These are phyloP conservation scores for Fomitiporia mediterranea DNA, from an alignment of 1,284 basidiomycete genomes.

Conservation along the genomic window DNA sequence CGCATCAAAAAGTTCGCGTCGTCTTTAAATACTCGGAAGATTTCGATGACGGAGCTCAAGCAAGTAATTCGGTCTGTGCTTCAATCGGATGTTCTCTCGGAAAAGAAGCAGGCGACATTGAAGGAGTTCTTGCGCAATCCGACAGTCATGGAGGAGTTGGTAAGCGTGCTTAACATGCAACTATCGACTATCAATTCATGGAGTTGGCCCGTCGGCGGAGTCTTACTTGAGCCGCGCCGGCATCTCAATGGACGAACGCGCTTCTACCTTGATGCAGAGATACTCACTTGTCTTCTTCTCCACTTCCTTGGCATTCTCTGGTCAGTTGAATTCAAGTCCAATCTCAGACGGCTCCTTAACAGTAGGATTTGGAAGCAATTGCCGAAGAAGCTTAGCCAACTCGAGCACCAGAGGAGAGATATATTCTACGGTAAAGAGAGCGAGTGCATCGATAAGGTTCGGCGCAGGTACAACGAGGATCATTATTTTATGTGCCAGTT, in stretches of 20 bases:
- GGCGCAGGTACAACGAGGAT: constrained; percentile 3
- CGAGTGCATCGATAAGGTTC: neutral
- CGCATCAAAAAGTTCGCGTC: constrained; percentile 28
- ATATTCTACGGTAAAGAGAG: constrained; percentile 4
- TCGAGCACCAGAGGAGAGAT: constrained; percentile 9
- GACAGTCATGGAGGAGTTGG: constrained; percentile 36
- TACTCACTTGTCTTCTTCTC: constrained; percentile 39
- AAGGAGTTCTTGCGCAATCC: constrained; percentile 37
- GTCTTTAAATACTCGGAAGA: constrained; percentile 25
- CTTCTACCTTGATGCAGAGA: constrained; percentile 42
- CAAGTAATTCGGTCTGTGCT: constrained; percentile 34
- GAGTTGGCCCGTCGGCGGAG: constrained; percentile 38
- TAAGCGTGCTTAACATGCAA: constrained; percentile 41
- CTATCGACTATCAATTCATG: constrained; percentile 36
- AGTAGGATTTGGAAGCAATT: constrained; percentile 34
- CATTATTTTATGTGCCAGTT: constrained; percentile 21
- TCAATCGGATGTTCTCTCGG: constrained; percentile 34
- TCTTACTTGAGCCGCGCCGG: constrained; percentile 40
- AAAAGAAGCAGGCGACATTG: constrained; percentile 36
- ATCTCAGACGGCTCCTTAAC: constrained; percentile 29
- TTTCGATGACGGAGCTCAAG: constrained; percentile 29
- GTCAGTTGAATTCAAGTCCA: constrained; percentile 35
- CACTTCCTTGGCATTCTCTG: constrained; percentile 39
- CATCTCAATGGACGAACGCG: constrained; percentile 44
- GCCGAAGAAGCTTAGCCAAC: constrained; percentile 2